phyloP scores from a whole-genome alignment of 2,329 filamentous ascomycete genomes.

The Penicillium sp. region DNA sequence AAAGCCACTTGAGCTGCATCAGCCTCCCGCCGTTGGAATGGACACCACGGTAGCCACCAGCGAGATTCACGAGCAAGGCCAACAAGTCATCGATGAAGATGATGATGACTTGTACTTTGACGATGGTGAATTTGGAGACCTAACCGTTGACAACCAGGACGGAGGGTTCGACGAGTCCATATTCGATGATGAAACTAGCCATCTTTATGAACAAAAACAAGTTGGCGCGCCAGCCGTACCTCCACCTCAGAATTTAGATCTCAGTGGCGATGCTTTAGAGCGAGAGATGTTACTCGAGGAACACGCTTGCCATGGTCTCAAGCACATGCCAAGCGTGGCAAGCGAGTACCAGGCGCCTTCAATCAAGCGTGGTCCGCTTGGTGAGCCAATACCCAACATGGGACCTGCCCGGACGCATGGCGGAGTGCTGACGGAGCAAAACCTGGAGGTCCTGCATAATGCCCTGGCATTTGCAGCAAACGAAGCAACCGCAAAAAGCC shows the following conservation, averaged over 20 bases:
- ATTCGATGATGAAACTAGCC: slow-evolving; percentile 52
- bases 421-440: slow-evolving; percentile 56
- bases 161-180: slow-evolving; percentile 52
- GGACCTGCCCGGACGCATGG: slow-evolving; percentile 41
- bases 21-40: neutral
- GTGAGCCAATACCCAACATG: slow-evolving; percentile 33
- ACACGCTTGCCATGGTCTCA: slow-evolving; percentile 25
- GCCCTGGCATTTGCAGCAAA: slow-evolving; percentile 82
- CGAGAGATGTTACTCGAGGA: slow-evolving; percentile 18
- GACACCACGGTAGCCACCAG: slow-evolving; percentile 1
- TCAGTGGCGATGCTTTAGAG: slow-evolving; percentile 14
- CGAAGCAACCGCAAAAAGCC: slow-evolving; percentile 74
- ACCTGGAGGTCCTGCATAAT: slow-evolving; percentile 76
- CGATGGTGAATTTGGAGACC: slow-evolving; percentile 51
- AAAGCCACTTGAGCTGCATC: neutral
- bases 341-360: slow-evolving; percentile 34
- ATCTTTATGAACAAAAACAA: slow-evolving; percentile 46
- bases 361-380: slow-evolving; percentile 29
- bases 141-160: slow-evolving; percentile 36
- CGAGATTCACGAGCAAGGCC: neutral
- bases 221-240: slow-evolving; percentile 20
- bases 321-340: slow-evolving; percentile 41
- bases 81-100: slow-evolving; percentile 22
- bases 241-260: slow-evolving; percentile 5
- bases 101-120: slow-evolving; percentile 54